A percentile compares a stretch with the other conserved stretches of the same genome.
phyloP scores from a whole-genome alignment of 805 yeast species.

The Wickerhamomyces ciferrii region DNA sequence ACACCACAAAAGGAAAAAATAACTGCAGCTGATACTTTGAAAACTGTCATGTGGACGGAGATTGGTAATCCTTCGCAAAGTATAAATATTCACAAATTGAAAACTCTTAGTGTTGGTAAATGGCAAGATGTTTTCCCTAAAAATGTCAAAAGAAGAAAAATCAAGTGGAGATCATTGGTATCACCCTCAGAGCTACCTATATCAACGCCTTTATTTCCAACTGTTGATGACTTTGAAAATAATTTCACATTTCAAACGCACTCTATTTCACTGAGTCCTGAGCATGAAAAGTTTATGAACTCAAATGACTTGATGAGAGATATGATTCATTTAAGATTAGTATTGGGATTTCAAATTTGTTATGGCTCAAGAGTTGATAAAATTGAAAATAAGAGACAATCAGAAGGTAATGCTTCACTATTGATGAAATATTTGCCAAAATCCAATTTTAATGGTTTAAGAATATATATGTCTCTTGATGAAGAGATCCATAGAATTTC shows the following conservation, averaged over 20 bases:
- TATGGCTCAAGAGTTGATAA: conserved; percentile 61
- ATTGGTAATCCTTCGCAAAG: conserved; percentile 76
- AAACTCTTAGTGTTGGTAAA: conserved; percentile 63
- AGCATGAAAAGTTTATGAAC: conserved; percentile 46
- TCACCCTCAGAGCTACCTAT: conserved; percentile 93
- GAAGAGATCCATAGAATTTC: conserved; percentile 83
- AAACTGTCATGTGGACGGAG: conserved; percentile 45
- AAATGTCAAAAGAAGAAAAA: conserved; percentile 55
- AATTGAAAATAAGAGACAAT: conserved; percentile 56
- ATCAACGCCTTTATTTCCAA: conserved; percentile 74
- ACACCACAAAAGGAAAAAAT: conserved; percentile 7
- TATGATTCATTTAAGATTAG: conserved; percentile 78
- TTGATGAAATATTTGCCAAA: conserved; percentile 53
- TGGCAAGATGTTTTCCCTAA: conserved; percentile 92
- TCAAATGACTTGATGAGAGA: conserved; percentile 69
- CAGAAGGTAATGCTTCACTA: conserved; percentile 48
- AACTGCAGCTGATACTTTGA: conserved; percentile 16
- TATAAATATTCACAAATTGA: conserved; percentile 45
- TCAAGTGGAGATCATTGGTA: conserved; percentile 90
- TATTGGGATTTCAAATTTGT: conserved; percentile 89
- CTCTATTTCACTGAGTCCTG: conserved; percentile 60
- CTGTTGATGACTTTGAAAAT: conserved; percentile 56
- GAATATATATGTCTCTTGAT: conserved; percentile 71
- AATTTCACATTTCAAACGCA: conserved; percentile 83
- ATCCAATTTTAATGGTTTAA: conserved; percentile 43